Evolutionary conservation across 352 stramenopile genomes (phyloP), one percentile per base, ranked within the genome.

Genomic region (Pythium myriotylum): DNA sequence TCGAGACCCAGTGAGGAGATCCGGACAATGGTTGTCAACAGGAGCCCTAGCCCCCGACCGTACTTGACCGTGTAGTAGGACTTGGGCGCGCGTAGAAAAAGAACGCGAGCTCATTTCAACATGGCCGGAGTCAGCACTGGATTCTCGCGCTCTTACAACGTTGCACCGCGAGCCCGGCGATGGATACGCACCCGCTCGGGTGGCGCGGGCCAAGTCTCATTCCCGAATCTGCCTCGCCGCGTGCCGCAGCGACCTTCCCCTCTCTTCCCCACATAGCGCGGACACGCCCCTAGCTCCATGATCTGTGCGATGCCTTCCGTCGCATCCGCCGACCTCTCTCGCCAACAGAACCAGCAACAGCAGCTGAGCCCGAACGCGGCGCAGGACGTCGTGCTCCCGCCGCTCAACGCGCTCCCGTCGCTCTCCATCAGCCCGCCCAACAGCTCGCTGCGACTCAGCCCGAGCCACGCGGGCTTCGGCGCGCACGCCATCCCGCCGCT

Each of bases 341-440:
- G 29, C 29, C 29, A n/a, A n/a, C n/a, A n/a, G n/a, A n/a, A n/a
- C n/a, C n/a, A n/a, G n/a, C n/a, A n/a, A n/a, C n/a, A 35, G 22
- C 13, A 35, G 32, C 50, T 24, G n/a, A 17, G 33, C 20, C 14
- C 5, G 9, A 17, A n/a, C 26, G 20, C 9, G 46, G 26, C 57
- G 51, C 42, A 56, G 45, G 42, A 14, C 47, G 0, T 60, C 16
- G 62, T 57, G 19, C 48, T 72, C 17, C 67, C 65, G 16, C 64
- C 70, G 23, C 57, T 70, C 17, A 64, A 16, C 1, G 27, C 41
- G 16, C 47, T 68, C 5, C 53, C 51, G 56, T 63, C 37, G 68
- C 46, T 49, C 33, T 74, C 69, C 37, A 86, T 87, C 54, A 87
- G 76, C 35, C 80, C 81, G 4, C 13, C 23, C 40, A 40, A 65